Evolutionary conservation across 495 filamentous ascomycete species (phyloP).

Genomic region (Podospora fimiseda): DNA sequence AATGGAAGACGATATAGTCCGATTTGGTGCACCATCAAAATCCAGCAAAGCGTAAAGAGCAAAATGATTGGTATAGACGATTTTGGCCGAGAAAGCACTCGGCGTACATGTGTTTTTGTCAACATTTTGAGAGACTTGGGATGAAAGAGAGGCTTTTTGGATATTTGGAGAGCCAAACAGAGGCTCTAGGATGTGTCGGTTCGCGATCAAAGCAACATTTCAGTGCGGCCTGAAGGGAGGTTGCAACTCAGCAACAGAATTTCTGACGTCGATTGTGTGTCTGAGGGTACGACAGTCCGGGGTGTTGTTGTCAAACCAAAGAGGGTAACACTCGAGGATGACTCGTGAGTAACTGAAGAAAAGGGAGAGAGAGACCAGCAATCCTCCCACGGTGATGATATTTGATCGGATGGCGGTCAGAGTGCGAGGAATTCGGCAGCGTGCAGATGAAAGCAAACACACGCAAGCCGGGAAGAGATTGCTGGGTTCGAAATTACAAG

Average conservation of each 20-base stretch:
- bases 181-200: background rate
- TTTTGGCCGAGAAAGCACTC: conserved; percentile 45
- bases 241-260: too few species aligned
- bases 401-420: background rate
- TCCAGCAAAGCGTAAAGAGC: conserved; percentile 27
- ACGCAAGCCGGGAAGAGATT: too few species aligned
- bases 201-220: background rate
- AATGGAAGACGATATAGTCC: background rate
- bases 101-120: conserved; percentile 37
- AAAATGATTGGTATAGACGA: conserved; percentile 23
- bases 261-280: too few species aligned
- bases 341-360: background rate
- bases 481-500: too few species aligned
- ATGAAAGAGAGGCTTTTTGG: background rate
- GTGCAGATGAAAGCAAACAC: too few species aligned
- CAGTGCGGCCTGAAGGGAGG: background rate
- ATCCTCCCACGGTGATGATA: background rate
- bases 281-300: too few species aligned
- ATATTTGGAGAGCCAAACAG: background rate
- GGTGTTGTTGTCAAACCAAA: too few species aligned
- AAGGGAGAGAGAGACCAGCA: background rate
- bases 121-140: conserved; percentile 1
- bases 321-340: too few species aligned
- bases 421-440: too few species aligned
- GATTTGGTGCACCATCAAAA: conserved; percentile 16